These are phyloP conservation scores for Pulveroboletus sp. DNA, from an alignment of 768 basidiomycete genomes.

Conservation along the genomic window DNA sequence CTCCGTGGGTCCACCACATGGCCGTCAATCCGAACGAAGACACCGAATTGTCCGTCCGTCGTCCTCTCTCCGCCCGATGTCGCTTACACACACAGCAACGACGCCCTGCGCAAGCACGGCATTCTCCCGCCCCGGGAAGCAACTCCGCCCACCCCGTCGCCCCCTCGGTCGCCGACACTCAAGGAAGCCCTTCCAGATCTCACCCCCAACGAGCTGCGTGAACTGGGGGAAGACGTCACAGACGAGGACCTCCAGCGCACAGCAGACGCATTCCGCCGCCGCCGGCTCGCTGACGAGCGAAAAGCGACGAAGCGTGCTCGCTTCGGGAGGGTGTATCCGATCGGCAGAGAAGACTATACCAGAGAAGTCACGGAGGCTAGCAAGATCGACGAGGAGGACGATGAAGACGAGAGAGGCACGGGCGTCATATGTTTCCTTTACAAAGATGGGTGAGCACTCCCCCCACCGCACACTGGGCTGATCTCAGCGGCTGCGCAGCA, in stretches of 20 bases:
- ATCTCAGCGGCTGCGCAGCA: conserved; percentile 39
- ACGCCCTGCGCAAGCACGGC: conserved; percentile 88
- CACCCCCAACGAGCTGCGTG: conserved; percentile 57
- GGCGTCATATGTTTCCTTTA: conserved; percentile 94
- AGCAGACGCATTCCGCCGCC: conserved; percentile 60
- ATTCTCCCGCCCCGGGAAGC: conserved; percentile 76
- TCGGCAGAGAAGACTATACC: conserved; percentile 90
- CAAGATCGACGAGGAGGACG: conserved; percentile 58
- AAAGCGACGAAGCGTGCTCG: conserved; percentile 54
- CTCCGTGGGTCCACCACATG: conserved; percentile 34
- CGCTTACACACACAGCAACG: conserved; percentile 58
- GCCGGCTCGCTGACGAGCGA: conserved; percentile 61
- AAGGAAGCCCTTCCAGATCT: conserved; percentile 64
- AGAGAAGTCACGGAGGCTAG: conserved; percentile 94
- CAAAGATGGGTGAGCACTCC: conserved; percentile 78
- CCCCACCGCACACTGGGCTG: background rate
- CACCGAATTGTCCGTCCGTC: conserved; percentile 81
- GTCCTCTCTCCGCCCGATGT: background rate
- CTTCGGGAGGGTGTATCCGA: conserved; percentile 85
- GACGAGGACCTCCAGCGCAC: conserved; percentile 76
- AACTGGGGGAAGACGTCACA: conserved; percentile 65
- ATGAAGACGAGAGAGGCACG: conserved; percentile 69
- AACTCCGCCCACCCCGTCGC: conserved; percentile 73
- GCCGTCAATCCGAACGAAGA: conserved; percentile 83
- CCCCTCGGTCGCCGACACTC: conserved; percentile 71